A percentile compares a stretch with the other conserved stretches of the same genome.
Conservation (phyloP, 176 grass and related monocot species). For the Musa itinerans region DNA sequence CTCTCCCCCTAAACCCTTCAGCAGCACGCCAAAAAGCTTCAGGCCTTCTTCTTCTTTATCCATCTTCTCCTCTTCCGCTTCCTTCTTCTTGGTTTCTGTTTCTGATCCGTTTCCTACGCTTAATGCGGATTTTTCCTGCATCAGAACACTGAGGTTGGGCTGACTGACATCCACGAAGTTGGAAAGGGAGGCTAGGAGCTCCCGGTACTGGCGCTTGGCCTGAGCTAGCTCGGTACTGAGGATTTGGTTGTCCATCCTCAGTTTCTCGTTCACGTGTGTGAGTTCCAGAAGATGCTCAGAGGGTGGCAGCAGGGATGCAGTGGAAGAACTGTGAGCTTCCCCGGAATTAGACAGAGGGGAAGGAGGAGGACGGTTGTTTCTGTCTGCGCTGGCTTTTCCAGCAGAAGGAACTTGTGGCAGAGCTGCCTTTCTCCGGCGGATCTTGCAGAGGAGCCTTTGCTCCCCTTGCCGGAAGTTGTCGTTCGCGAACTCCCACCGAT, state of each 20-base stretch:
- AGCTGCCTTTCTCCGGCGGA: conserved; percentile 13
- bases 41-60: conserved; percentile 8
- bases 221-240: conserved; percentile 22
- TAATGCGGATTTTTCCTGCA: not conserved
- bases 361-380: not conserved
- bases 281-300: conserved; percentile 9
- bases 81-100: not conserved
- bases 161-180: conserved; percentile 23
- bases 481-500: conserved; percentile 23
- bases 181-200: conserved; percentile 32
- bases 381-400: not conserved
- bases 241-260: conserved; percentile 29
- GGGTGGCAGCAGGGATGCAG: conserved; percentile 8
- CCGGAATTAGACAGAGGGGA: conserved; percentile 7
- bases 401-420: not conserved
- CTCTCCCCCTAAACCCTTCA: conserved; percentile 12
- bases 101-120: not conserved
- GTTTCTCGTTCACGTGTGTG: conserved; percentile 28
- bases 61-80: not conserved
- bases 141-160: conserved; percentile 15
- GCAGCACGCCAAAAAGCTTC: conserved; percentile 37
- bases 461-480: conserved; percentile 26
- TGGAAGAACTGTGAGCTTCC: conserved; percentile 26
- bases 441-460: conserved; percentile 4
- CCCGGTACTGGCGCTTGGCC: conserved; percentile 17